Evolutionary conservation across 805 yeast genomes (phyloP).

Genomic region (Wickerhamomyces strasburgensis): DNA sequence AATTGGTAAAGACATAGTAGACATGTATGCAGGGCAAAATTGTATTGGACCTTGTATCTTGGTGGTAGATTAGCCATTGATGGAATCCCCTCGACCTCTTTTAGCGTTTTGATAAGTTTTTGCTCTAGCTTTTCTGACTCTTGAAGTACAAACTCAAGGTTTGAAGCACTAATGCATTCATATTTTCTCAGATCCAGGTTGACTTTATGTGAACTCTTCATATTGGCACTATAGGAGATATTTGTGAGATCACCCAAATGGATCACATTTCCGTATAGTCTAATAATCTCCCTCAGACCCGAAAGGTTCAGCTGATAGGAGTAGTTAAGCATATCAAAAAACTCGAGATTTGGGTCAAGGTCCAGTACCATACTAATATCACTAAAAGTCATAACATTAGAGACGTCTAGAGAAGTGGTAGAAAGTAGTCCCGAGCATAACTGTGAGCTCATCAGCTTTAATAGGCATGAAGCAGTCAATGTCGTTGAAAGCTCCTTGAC

Average conservation of each 20-base stretch:
- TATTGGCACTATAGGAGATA: conserved; percentile 7
- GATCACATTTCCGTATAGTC: conserved; percentile 4
- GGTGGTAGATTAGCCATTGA: neutral
- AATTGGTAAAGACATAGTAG: conserved; percentile 9
- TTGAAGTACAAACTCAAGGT: conserved; percentile 1
- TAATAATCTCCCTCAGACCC: conserved; percentile 2
- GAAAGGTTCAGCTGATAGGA: neutral
- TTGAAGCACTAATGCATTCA: conserved; percentile 1
- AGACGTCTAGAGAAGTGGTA: conserved; percentile 1
- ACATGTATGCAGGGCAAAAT: conserved; percentile 3
- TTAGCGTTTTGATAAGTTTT: neutral
- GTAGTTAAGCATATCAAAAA: conserved; percentile 6
- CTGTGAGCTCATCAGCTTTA: conserved; percentile 3
- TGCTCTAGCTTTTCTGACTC: conserved; percentile 5
- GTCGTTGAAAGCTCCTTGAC: conserved; percentile 7
- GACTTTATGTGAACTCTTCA: too few species aligned
- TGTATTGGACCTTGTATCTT: neutral
- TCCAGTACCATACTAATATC: conserved; percentile 1
- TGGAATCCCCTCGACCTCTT: neutral
- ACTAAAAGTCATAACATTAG: neutral
- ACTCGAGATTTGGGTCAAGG: neutral
- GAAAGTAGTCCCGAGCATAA: neutral
- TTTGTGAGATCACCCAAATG: conserved; percentile 5
- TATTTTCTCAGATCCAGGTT: conserved; percentile 8
- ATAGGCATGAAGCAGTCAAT: conserved; percentile 7